Conservation (phyloP, 1,139 yeast genomes). For the Spathaspora sp. region DNA sequence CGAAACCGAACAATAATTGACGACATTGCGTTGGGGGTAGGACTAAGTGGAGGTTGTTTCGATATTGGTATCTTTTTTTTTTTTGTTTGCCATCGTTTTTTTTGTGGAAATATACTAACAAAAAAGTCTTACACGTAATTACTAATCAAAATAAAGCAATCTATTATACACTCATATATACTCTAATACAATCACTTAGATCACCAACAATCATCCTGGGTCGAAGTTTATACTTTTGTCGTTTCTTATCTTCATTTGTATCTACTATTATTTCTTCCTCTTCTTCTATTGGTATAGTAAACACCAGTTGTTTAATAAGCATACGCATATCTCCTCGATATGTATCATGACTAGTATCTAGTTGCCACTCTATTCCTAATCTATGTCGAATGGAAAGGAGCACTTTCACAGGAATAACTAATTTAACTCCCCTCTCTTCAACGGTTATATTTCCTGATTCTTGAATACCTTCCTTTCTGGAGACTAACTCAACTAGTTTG, state of each 20-base stretch:
- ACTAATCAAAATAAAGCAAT: not conserved
- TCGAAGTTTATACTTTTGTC: constrained; percentile 3
- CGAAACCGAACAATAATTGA: constrained; percentile 60
- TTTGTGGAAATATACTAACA: not conserved
- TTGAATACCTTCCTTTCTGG: not conserved
- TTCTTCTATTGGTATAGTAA: constrained; percentile 4
- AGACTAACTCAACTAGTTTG: not conserved
- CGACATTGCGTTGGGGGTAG: constrained; percentile 1
- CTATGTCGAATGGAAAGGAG: not conserved
- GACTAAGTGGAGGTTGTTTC: not conserved
- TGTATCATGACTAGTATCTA: not conserved
- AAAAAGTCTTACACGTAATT: not conserved
- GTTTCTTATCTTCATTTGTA: constrained; percentile 4
- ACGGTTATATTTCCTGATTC: not conserved
- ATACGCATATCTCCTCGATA: not conserved
- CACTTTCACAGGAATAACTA: not conserved
- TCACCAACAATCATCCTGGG: constrained; percentile 10
- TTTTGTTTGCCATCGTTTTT: constrained; percentile 8
- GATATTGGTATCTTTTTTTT: constrained; percentile 1
- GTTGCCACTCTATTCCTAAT: not conserved
- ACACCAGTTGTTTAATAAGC: not conserved
- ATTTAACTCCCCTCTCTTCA: not conserved
- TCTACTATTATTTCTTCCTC: constrained; percentile 4
- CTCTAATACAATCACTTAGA: constrained; percentile 12
- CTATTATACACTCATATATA: constrained; percentile 6